These are phyloP conservation scores for Somion occarium DNA, from an alignment of 1,284 basidiomycete genomes.

Conservation along the genomic window DNA sequence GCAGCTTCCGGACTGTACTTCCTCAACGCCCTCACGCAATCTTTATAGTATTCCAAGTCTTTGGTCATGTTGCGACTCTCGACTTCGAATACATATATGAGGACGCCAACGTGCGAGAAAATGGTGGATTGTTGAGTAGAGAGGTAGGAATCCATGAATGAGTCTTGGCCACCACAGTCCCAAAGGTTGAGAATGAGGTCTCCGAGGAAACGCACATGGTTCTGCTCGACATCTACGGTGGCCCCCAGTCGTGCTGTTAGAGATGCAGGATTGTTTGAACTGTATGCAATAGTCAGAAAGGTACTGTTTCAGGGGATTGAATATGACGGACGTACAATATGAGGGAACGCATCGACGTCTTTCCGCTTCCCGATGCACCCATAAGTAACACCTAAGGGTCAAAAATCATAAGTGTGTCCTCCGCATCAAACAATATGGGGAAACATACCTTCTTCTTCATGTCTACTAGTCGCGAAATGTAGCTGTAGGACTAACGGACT, in stretches of 20 bases:
- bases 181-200: slow-evolving; percentile 93
- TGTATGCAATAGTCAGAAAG: slow-evolving; percentile 29
- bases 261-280: slow-evolving; percentile 91
- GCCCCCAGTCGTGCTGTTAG: slow-evolving; percentile 90
- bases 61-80: slow-evolving; percentile 69
- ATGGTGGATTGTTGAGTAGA: slow-evolving; percentile 87
- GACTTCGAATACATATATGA: slow-evolving; percentile 98
- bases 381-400: slow-evolving; percentile 86
- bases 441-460: slow-evolving; percentile 29
- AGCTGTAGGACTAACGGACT: too few relatives aligned
- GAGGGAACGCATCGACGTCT: slow-evolving; percentile 98
- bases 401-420: neutral
- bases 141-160: slow-evolving; percentile 96
- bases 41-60: slow-evolving; percentile 84
- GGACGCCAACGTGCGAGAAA: slow-evolving; percentile 92
- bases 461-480: too few relatives aligned
- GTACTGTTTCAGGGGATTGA: neutral
- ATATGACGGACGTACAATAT: slow-evolving; percentile 75
- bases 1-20: slow-evolving; percentile 77
- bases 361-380: slow-evolving; percentile 88
- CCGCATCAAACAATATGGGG: neutral
- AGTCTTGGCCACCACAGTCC: slow-evolving; percentile 98
- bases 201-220: slow-evolving; percentile 94
- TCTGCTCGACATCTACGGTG: slow-evolving; percentile 97
- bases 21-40: slow-evolving; percentile 77